Evolutionary conservation across 1,284 basidiomycete species (phyloP).

Genomic region (Tilletiaria anomala): DNA sequence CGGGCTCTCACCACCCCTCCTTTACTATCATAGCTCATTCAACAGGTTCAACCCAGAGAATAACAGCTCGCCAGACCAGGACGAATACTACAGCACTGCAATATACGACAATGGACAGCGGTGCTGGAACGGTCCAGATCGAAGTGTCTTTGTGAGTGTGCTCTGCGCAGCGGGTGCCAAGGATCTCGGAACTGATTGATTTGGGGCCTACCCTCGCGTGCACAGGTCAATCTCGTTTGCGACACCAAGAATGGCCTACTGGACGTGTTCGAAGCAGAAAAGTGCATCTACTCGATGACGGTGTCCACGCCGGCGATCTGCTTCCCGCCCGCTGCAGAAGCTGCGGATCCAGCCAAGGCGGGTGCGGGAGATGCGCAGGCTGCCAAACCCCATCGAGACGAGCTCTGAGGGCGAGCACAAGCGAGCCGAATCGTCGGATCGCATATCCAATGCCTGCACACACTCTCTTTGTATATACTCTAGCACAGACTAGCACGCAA

Average conservation of each 20-base stretch:
- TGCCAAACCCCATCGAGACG: no score
- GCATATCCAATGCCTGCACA: no score
- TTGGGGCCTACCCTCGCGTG: neutral
- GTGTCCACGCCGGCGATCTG: conserved; percentile 81
- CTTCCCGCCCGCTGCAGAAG: conserved; percentile 29
- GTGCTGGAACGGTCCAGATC: conserved; percentile 94
- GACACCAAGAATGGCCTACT: conserved; percentile 72
- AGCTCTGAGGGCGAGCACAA: no score
- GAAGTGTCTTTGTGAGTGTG: conserved; percentile 55
- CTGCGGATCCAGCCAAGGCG: no score
- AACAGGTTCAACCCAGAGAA: conserved; percentile 60
- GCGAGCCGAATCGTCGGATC: no score
- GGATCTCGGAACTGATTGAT: neutral
- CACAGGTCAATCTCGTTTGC: conserved; percentile 63
- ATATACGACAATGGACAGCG: conserved; percentile 60
- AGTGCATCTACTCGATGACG: conserved; percentile 86
- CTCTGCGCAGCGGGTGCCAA: neutral
- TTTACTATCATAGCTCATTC: no score
- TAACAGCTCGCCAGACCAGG: conserved; percentile 51
- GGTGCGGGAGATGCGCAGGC: no score
- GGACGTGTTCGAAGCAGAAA: conserved; percentile 70
- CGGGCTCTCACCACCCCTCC: neutral
- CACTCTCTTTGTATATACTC: no score
- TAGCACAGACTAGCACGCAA: no score
- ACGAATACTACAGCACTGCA: conserved; percentile 65